phyloP scores from a whole-genome alignment of 2,329 filamentous ascomycete species.

The Fulvia fulva region DNA sequence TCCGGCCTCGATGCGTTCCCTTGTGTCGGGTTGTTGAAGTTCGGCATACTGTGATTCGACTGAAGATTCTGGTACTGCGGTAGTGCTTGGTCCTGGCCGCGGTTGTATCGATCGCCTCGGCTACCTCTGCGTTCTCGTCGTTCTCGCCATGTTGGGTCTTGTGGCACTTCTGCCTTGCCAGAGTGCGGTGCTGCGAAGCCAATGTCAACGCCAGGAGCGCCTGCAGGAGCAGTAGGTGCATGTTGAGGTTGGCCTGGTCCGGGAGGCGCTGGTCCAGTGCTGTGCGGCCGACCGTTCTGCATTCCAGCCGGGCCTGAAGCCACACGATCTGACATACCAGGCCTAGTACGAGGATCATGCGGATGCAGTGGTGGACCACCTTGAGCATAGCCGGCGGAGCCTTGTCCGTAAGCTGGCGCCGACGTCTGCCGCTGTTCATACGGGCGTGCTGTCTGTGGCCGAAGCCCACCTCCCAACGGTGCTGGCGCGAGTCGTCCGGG shows the following conservation, averaged over 20 bases:
- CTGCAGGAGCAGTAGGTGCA: slow-evolving; percentile 18
- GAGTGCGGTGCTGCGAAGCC: slow-evolving; percentile 44
- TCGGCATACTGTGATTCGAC: slow-evolving; percentile 17
- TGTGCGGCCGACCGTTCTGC: slow-evolving; percentile 11
- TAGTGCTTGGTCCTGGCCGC: slow-evolving; percentile 5
- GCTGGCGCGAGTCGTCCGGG: slow-evolving; percentile 7
- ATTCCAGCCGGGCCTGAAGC: slow-evolving; percentile 31
- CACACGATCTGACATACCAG: slow-evolving; percentile 25
- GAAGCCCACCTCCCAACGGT: slow-evolving; percentile 6
- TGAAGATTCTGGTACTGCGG: slow-evolving; percentile 1
- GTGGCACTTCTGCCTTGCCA: slow-evolving; percentile 30
- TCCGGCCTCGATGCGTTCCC: slow-evolving; percentile 11
- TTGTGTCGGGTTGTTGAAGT: slow-evolving; percentile 11
- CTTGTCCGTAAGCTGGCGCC: not conserved
- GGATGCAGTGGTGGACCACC: slow-evolving; percentile 16
- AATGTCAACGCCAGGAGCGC: slow-evolving; percentile 32
- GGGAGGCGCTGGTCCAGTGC: slow-evolving; percentile 6
- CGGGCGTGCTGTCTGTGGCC: slow-evolving; percentile 18
- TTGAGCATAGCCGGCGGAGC: not conserved
- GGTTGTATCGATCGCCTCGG: slow-evolving; percentile 5
- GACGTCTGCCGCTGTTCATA: slow-evolving; percentile 19
- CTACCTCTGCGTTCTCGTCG: slow-evolving; percentile 1
- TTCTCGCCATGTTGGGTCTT: slow-evolving; percentile 16
- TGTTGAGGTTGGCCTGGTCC: slow-evolving; percentile 19
- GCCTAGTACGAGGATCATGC: slow-evolving; percentile 18